Percentiles rank a stretch among this genome's conserved stretches.
Conservation (phyloP, 148 eudicot genomes). For the Camellia lanceoleosa region DNA sequence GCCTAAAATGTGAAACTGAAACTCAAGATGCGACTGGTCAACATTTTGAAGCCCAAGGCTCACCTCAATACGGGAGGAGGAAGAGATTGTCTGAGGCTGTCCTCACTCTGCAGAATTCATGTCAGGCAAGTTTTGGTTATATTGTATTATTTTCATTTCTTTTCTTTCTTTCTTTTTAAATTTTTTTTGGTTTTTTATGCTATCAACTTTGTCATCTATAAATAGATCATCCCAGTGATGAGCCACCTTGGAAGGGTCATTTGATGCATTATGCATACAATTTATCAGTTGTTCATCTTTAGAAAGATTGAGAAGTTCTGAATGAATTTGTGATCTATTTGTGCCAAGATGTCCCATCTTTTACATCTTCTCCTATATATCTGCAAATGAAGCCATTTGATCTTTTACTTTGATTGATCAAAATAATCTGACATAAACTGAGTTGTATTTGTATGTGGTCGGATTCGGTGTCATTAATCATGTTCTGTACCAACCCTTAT, state of each 20-base stretch:
- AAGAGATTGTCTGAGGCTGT: slow-evolving; percentile 45
- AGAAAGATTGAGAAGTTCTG: not conserved
- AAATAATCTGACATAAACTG: not conserved
- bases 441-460: not conserved
- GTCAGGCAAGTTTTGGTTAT: slow-evolving; percentile 38
- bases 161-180: not conserved
- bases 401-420: not conserved
- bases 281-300: not conserved
- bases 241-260: not conserved
- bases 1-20: slow-evolving; percentile 22
- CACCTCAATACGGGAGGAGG: slow-evolving; percentile 32
- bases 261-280: not conserved
- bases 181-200: not conserved
- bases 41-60: slow-evolving; percentile 22
- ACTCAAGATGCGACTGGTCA: slow-evolving; percentile 23
- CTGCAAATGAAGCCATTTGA: not conserved
- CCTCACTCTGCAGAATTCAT: slow-evolving; percentile 33
- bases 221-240: not conserved
- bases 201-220: not conserved
- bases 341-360: not conserved
- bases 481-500: not conserved
- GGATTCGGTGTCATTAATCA: not conserved
- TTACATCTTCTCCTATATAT: not conserved
- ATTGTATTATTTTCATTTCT: not conserved
- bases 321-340: not conserved